These are phyloP conservation scores for Cynanchum wilfordii DNA, from an alignment of 257 asterid species.

Conservation along the genomic window DNA sequence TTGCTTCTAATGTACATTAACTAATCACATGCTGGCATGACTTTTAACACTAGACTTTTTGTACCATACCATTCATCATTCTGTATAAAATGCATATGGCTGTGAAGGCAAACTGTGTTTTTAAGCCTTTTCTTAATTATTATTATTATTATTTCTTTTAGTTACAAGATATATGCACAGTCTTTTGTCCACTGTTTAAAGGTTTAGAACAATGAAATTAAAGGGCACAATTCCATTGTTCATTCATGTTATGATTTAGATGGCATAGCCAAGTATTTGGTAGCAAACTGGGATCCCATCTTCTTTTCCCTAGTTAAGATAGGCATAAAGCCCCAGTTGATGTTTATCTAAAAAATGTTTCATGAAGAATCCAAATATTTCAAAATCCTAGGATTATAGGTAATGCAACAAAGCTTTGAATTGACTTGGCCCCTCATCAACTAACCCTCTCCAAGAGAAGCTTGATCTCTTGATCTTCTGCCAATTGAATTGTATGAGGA, in stretches of 20 bases:
- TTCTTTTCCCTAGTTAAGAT: constrained; percentile 52
- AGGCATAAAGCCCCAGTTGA: constrained; percentile 36
- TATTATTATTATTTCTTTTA: neutral
- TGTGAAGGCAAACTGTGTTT: neutral
- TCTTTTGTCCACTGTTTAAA: neutral
- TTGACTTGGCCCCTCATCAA: constrained; percentile 24
- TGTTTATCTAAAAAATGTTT: constrained; percentile 18
- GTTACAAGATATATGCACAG: neutral
- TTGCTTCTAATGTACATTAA: neutral
- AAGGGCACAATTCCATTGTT: constrained; percentile 54
- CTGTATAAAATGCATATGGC: neutral
- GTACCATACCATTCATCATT: neutral
- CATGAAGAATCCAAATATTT: constrained; percentile 16
- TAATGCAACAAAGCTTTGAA: constrained; percentile 15
- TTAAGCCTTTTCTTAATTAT: neutral
- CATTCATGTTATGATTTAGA: constrained; percentile 77
- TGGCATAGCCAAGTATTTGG: constrained; percentile 40
- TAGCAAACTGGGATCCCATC: constrained; percentile 64
- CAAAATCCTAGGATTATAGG: constrained; percentile 11
- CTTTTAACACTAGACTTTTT: neutral
- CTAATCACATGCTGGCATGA: neutral
- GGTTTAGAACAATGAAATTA: constrained; percentile 31
- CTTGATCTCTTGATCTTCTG: constrained; percentile 30
- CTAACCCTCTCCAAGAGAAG: constrained; percentile 9
- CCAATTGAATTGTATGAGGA: constrained; percentile 40